phyloP scores from a whole-genome alignment of 352 stramenopile genomes.

The Phytophthora sp. region DNA sequence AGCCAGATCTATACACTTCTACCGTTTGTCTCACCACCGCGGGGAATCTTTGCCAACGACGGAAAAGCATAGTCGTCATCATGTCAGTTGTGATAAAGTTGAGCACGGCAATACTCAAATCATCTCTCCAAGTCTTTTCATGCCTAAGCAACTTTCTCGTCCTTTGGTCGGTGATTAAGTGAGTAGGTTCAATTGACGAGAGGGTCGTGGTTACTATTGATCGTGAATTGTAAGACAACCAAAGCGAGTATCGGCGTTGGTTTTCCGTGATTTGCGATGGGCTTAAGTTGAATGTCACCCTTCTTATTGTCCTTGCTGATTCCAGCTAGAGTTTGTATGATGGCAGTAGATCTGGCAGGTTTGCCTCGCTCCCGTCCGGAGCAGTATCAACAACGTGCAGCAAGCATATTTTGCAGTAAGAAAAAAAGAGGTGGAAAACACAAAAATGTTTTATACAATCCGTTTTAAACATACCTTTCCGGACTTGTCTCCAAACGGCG shows the following conservation, averaged over 20 bases:
- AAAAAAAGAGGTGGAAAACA: too few relatives aligned
- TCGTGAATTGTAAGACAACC: conserved; percentile 16
- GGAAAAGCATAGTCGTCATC: conserved; percentile 4
- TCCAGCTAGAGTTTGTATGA: conserved; percentile 4
- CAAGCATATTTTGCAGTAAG: too few relatives aligned
- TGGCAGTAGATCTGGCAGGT: neutral
- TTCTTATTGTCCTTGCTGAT: conserved; percentile 12
- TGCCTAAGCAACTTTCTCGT: neutral
- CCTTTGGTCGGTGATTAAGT: neutral
- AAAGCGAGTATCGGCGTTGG: neutral
- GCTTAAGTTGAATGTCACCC: conserved; percentile 4
- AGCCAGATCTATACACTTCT: neutral
- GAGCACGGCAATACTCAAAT: neutral
- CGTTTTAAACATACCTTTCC: too few relatives aligned
- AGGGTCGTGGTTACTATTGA: conserved; percentile 5
- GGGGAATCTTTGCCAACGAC: neutral
- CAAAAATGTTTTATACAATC: too few relatives aligned
- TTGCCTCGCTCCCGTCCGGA: too few relatives aligned
- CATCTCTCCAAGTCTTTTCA: conserved; percentile 1
- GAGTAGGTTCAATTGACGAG: conserved; percentile 5
- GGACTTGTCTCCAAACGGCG: too few relatives aligned
- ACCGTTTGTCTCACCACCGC: neutral
- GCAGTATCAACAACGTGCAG: too few relatives aligned
- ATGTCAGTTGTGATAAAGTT: neutral
- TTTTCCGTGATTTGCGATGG: neutral